Conservation (phyloP, 2,329 filamentous ascomycete species). For the Tolypocladium ovalisporum region DNA sequence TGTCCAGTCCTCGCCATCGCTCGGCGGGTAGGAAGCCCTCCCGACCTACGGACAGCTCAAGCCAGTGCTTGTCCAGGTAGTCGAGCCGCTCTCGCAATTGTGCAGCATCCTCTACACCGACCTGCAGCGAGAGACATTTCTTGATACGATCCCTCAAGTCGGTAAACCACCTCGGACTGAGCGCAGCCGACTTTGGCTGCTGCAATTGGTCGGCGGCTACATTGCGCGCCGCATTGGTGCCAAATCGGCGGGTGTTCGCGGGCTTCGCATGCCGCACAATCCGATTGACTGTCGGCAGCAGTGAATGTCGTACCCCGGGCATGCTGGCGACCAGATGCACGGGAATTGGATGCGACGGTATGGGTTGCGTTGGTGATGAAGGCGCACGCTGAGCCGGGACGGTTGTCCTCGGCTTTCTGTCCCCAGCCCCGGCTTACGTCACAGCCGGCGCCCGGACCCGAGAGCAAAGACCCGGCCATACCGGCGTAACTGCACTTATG, state of each 20-base stretch:
- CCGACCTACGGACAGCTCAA: constrained; percentile 58
- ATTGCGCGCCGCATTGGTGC: not conserved
- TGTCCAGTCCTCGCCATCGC: constrained; percentile 48
- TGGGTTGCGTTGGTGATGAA: not conserved
- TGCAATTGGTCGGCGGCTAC: not conserved
- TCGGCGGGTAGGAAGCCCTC: constrained; percentile 61
- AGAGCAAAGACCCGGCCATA: no score
- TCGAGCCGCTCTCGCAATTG: constrained; percentile 7
- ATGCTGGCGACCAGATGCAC: not conserved
- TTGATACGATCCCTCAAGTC: constrained; percentile 13
- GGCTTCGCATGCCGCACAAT: not conserved
- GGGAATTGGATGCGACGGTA: no score
- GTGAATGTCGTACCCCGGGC: not conserved
- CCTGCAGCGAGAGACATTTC: constrained; percentile 1
- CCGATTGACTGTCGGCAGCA: not conserved
- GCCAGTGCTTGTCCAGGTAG: constrained; percentile 44
- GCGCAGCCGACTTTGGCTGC: not conserved
- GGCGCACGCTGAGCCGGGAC: not conserved
- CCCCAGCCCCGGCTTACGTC: not conserved
- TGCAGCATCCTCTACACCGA: not conserved
- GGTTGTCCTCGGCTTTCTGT: not conserved
- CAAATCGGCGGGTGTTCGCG: not conserved
- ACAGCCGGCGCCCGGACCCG: not conserved
- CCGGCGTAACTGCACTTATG: no score
- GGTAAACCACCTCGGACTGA: constrained; percentile 15